Evolutionary conservation across 805 yeast species (phyloP), one percentile per base, ranked within the genome.

Genomic region (Brettanomyces anomalus): DNA sequence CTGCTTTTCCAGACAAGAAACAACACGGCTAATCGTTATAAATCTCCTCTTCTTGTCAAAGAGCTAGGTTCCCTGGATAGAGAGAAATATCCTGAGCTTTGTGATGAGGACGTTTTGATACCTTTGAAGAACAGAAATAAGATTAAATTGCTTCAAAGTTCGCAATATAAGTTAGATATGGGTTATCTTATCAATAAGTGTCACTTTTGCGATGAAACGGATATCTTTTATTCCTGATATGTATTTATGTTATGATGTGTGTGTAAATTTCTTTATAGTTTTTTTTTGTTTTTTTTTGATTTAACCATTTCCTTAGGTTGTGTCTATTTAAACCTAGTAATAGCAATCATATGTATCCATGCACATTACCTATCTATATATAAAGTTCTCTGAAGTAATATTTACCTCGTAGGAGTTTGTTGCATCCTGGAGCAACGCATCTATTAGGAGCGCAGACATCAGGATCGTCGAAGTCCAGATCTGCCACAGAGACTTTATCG

Each of bases 361-460:
- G 14, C 14, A 14, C 10, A 16, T 8, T 14, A 32, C 18, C 35
- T 16, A 14, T 20, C 45, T 48, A 66, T 17, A 71, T 56, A 49
- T 61, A 81, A 30, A 80, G 57, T 54, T 81, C 87, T 26, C 70
- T 67, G 57, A 82, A 79, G 18, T 68, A 70, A 42, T 67, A 72
- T 33, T 70, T 70, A 0, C 68, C 66, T 13, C 71, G 66, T 33
- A 80, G 61, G 21, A 55, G 49, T 20, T 58, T 58, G 2, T 55
- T 64, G 53, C 90, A 82, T 3, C 57, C 72, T 1, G 52, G 45
- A 2, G 74, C 84, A 30, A 79, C 77, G 55, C 90, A 82, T 37
- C 60, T 61, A 33, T 65, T 58, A 0, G 88, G 88, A 0, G 85
- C 78, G 48, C 66, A 72, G 37, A 65, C 58, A 36, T 61, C 65